Percentiles rank a stretch among this genome's conserved stretches.
Evolutionary conservation across 495 filamentous ascomycete genomes (phyloP).

Genomic region (Terfezia boudieri): DNA sequence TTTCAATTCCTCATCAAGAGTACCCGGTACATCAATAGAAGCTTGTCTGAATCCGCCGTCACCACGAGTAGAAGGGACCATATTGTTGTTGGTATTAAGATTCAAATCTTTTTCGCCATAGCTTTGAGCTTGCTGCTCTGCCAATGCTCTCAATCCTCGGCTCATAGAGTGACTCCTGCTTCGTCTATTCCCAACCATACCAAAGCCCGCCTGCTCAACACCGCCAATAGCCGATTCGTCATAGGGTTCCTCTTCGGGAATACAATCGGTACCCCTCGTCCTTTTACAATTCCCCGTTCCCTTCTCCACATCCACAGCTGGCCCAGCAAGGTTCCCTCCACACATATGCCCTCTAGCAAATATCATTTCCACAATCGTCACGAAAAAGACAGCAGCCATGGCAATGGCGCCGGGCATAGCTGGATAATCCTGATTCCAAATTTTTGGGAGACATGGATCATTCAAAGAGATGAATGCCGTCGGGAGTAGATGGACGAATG

Average conservation of each 20-base stretch:
- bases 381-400: slow-evolving; percentile 53
- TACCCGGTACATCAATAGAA: slow-evolving; percentile 2
- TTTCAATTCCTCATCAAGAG: slow-evolving; percentile 13
- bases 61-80: background rate
- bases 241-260: background rate
- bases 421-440: slow-evolving; percentile 49
- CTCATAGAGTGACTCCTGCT: slow-evolving; percentile 12
- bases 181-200: slow-evolving; percentile 15
- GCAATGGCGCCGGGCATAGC: slow-evolving; percentile 60
- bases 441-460: slow-evolving; percentile 52
- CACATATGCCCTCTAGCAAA: slow-evolving; percentile 28
- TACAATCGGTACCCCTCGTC: background rate
- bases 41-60: background rate
- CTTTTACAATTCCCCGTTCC: slow-evolving; percentile 8
- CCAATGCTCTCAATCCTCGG: slow-evolving; percentile 9
- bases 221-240: slow-evolving; percentile 4
- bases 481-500: slow-evolving; percentile 66
- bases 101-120: background rate
- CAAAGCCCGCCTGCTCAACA: slow-evolving; percentile 15
- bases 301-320: slow-evolving; percentile 20
- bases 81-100: slow-evolving; percentile 3
- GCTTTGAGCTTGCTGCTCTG: slow-evolving; percentile 1
- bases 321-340: slow-evolving; percentile 23
- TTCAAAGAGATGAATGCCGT: slow-evolving; percentile 64
- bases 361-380: slow-evolving; percentile 57